Evolutionary conservation across 2,329 filamentous ascomycete genomes (phyloP), one percentile per base, ranked within the genome.

Genomic region (Plectosphaerella plurivora): DNA sequence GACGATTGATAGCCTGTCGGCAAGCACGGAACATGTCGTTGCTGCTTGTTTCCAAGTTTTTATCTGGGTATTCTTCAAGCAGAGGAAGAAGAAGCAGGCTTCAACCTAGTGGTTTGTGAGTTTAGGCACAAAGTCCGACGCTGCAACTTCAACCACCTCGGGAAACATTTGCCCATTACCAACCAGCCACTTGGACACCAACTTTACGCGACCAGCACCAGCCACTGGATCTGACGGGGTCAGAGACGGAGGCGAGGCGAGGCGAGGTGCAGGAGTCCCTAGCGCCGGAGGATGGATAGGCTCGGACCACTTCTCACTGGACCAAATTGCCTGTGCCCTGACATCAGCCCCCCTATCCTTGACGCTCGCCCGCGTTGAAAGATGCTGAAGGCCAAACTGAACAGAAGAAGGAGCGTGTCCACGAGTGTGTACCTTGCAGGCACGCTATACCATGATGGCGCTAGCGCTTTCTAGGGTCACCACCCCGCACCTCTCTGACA

Each of bases 1-100:
- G 28, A 33, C 28, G 11, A 33, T 33, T 33, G 28, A 33, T 33
- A 33, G 28, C 28, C 8, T 33, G 8, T 33, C 28, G 28, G 28
- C 28, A 33, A 10, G 28, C 8, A 33, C 28, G 28, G 28, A 33
- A 33, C 28, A 12, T 33, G 28, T 33, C 28, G 11, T 20, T 41
- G 16, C 14, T 44, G 39, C 39, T 16, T 44, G 39, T 14, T 44
- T 5, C n/a, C 37, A 47, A 47, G n/a, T 22, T n/a, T 48, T 15
- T 28, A 36, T 47, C 49, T 22, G 39, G 37, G 47, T 6, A 47
- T 36, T 53, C 44, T 44, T 44, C 50, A 53, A 48, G 28, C 8
- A 33, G 28, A 33, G 28, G 28, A 12, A 33, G 28, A 33, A 33
- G 28, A 9, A 33, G 28, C 28, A 33, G 11, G 28, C 28, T 10